phyloP scores from a whole-genome alignment of 257 asterid species.

The Perilla frutescens region DNA sequence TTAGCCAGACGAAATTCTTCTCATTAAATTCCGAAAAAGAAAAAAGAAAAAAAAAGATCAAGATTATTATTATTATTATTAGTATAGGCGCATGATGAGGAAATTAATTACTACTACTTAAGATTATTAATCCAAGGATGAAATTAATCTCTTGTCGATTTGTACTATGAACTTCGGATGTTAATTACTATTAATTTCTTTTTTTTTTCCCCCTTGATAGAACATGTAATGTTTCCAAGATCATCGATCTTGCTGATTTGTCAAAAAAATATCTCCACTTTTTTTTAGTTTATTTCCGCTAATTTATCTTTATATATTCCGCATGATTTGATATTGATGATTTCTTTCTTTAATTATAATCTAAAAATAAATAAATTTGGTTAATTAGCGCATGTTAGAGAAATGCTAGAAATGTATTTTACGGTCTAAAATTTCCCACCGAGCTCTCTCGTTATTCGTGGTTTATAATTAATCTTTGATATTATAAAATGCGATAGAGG shows the following conservation, averaged over 20 bases:
- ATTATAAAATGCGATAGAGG: no score
- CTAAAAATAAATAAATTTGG: no score
- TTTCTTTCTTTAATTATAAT: no score
- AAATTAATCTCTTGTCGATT: not conserved
- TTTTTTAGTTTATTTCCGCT: not conserved
- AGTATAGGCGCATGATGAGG: not conserved
- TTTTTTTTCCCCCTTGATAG: no score
- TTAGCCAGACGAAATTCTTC: conserved; percentile 37
- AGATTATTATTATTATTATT: not conserved
- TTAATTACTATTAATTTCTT: not conserved
- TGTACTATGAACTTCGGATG: conserved; percentile 27
- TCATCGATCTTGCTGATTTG: conserved; percentile 8
- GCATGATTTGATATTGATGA: no score
- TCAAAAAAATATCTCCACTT: not conserved
- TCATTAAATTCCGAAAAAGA: not conserved
- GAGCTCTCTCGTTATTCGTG: no score
- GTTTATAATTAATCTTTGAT: no score
- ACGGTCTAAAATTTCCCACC: no score
- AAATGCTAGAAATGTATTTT: no score
- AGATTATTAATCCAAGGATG: conserved; percentile 1
- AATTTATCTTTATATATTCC: no score
- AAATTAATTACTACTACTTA: not conserved
- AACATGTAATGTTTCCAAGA: conserved; percentile 4
- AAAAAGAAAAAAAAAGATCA: no score
- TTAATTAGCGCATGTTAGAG: no score